phyloP scores from a whole-genome alignment of 2,329 filamentous ascomycete genomes.

The Pseudogymnoascus sp. region DNA sequence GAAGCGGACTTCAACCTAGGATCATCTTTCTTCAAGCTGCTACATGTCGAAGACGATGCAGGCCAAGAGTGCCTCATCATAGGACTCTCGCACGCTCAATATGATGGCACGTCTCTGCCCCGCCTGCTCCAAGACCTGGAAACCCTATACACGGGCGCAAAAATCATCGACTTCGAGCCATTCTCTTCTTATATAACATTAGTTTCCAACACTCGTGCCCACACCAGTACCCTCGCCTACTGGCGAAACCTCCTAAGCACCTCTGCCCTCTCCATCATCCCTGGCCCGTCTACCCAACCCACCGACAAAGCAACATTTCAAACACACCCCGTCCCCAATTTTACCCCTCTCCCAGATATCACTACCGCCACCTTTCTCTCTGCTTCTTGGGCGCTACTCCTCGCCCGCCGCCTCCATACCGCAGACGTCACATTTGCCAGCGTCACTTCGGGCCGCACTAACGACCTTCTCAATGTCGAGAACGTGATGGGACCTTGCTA shows the following conservation, averaged over 20 bases:
- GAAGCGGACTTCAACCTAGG: slow-evolving; percentile 31
- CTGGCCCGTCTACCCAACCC: slow-evolving; percentile 11
- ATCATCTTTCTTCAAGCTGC: slow-evolving; percentile 30
- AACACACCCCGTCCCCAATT: slow-evolving; percentile 22
- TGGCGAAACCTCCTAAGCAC: slow-evolving; percentile 37
- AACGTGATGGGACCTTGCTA: slow-evolving; percentile 38
- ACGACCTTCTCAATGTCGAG: slow-evolving; percentile 31
- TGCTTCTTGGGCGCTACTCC: slow-evolving; percentile 36
- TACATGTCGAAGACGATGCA: slow-evolving; percentile 19
- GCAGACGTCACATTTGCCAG: slow-evolving; percentile 35
- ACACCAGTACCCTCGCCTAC: slow-evolving; percentile 24
- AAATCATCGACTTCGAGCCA: slow-evolving; percentile 26
- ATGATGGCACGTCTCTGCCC: slow-evolving; percentile 55
- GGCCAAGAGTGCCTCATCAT: slow-evolving; percentile 31
- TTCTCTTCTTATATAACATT: slow-evolving; percentile 34
- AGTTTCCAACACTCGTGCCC: not conserved
- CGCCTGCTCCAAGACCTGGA: slow-evolving; percentile 18
- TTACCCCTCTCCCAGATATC: slow-evolving; percentile 29
- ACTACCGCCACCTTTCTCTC: slow-evolving; percentile 36
- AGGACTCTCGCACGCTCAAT: slow-evolving; percentile 47
- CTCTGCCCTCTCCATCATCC: slow-evolving; percentile 26
- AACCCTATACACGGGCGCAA: slow-evolving; percentile 28
- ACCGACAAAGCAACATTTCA: slow-evolving; percentile 28
- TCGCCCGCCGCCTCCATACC: slow-evolving; percentile 29
- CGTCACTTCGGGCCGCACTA: slow-evolving; percentile 36